These are phyloP conservation scores for Angomonas deanei DNA, from an alignment of 208 protist genomes.

Conservation along the genomic window DNA sequence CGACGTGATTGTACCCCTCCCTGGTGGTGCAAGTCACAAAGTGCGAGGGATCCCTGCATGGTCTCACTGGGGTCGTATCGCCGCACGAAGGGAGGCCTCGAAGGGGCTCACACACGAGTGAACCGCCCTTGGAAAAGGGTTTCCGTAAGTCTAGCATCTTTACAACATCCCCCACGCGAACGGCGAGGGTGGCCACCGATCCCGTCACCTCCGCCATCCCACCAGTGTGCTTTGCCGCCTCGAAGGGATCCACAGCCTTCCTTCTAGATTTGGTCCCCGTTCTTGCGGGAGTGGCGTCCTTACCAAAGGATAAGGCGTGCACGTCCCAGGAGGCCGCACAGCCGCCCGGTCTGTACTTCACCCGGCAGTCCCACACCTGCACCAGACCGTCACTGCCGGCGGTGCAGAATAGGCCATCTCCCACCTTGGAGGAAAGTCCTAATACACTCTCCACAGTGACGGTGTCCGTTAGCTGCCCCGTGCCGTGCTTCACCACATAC, in stretches of 20 bases:
- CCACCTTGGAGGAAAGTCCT: conserved; percentile 13
- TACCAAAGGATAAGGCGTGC: conserved; percentile 11
- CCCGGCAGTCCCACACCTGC: conserved; percentile 66
- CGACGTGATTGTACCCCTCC: conserved; percentile 28
- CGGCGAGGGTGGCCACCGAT: conserved; percentile 16
- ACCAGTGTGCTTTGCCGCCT: conserved; percentile 34
- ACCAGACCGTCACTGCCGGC: conserved; percentile 65
- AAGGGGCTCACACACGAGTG: conserved; percentile 10
- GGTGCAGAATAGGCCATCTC: conserved; percentile 46
- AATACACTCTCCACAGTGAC: conserved; percentile 60
- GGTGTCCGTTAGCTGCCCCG: conserved; percentile 62
- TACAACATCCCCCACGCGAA: conserved; percentile 30
- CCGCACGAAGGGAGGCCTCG: conserved; percentile 23
- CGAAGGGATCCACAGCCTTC: background rate
- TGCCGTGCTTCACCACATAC: conserved; percentile 72
- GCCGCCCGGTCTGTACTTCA: conserved; percentile 65
- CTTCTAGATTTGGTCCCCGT: background rate
- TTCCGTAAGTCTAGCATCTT: conserved; percentile 49
- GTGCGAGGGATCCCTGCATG: conserved; percentile 1
- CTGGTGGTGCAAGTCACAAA: conserved; percentile 58
- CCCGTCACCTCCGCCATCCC: conserved; percentile 44
- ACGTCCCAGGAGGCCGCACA: conserved; percentile 34
- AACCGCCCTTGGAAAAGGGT: background rate
- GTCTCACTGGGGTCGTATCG: conserved; percentile 38
- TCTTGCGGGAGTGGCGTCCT: background rate